Conservation (phyloP, 1,284 basidiomycete species). For the Microstroma glucosiphilum region DNA sequence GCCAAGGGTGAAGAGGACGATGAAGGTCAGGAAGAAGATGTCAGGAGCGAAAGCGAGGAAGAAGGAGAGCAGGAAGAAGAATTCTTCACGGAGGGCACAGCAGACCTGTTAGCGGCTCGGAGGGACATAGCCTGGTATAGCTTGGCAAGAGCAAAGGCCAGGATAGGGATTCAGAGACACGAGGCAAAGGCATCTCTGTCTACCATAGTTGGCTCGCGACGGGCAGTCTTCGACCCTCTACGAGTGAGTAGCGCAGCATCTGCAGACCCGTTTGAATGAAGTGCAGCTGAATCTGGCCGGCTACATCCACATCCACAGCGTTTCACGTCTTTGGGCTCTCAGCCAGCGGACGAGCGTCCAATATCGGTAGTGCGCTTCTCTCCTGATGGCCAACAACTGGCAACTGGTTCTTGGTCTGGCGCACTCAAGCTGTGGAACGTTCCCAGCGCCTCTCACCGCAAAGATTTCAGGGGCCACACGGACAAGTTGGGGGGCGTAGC, state of each 20-base stretch:
- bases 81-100: conserved; percentile 86
- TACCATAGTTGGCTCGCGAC: conserved; percentile 82
- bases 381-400: conserved; percentile 77
- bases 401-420: conserved; percentile 93
- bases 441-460: conserved; percentile 56
- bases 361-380: conserved; percentile 90
- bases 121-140: conserved; percentile 83
- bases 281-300: neutral
- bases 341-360: conserved; percentile 92
- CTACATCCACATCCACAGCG: conserved; percentile 56
- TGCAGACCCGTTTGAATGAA: neutral
- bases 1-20: conserved; percentile 53
- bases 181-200: conserved; percentile 81
- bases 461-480: conserved; percentile 57
- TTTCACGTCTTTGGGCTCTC: conserved; percentile 86
- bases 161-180: conserved; percentile 78
- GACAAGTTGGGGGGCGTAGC: conserved; percentile 91
- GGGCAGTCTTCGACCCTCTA: conserved; percentile 78
- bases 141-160: conserved; percentile 84
- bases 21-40: conserved; percentile 18
- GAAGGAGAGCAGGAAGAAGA: conserved; percentile 67
- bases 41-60: conserved; percentile 16
- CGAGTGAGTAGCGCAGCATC: conserved; percentile 60
- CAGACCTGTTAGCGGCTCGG: conserved; percentile 76
- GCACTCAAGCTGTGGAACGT: conserved; percentile 90